A percentile compares a stretch with the other conserved stretches of the same genome.
These are phyloP conservation scores for Russula foetens DNA, from an alignment of 768 basidiomycete species.

Conservation along the genomic window DNA sequence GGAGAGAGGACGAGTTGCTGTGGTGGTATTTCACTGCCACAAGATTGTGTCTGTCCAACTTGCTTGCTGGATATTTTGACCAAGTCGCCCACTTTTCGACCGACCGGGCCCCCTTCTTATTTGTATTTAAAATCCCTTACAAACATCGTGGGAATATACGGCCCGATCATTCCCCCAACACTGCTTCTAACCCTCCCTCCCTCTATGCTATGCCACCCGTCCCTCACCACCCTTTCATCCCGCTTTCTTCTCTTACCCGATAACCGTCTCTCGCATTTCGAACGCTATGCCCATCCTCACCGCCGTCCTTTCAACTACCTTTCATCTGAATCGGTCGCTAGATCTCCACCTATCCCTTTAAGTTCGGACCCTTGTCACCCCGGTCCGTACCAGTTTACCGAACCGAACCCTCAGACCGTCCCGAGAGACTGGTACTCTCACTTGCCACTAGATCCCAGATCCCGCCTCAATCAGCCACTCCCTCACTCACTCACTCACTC, in stretches of 20 bases:
- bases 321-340: background rate
- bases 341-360: background rate
- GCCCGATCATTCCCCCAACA: background rate
- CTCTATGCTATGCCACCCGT: no score
- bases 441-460: slow-evolving; percentile 8
- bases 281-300: no score
- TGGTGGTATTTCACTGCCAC: no score
- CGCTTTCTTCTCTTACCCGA: background rate
- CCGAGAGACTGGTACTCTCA: background rate
- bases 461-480: background rate
- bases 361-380: background rate
- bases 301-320: background rate
- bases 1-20: no score
- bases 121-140: slow-evolving; percentile 9
- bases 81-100: background rate
- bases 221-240: no score
- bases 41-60: background rate
- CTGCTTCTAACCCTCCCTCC: background rate
- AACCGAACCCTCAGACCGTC: slow-evolving; percentile 5
- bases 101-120: background rate
- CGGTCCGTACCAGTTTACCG: background rate
- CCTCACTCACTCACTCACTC: background rate
- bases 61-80: background rate
- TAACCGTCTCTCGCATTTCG: background rate
- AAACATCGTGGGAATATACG: background rate